Percentiles rank a stretch among this genome's conserved stretches.
phyloP scores from a whole-genome alignment of 768 basidiomycete genomes.

The Pleurotus eryngii region DNA sequence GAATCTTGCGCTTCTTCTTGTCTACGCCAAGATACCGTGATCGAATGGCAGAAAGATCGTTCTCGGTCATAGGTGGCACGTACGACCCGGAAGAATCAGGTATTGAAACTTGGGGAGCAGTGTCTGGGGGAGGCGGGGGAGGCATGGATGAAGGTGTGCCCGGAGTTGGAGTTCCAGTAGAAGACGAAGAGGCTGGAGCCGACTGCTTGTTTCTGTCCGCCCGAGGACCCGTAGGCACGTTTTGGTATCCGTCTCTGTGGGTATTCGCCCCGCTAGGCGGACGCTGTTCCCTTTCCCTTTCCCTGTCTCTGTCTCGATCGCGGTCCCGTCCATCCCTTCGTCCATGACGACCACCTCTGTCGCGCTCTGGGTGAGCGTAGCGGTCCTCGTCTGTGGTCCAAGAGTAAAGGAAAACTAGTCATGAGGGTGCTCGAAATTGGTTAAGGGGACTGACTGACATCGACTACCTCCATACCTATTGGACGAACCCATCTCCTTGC shows the following conservation, averaged over 20 bases:
- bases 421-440: conserved; percentile 6
- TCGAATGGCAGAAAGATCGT: conserved; percentile 78
- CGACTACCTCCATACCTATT: conserved; percentile 36
- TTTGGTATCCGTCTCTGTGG: conserved; percentile 50
- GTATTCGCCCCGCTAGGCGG: conserved; percentile 24
- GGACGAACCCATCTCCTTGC: conserved; percentile 43
- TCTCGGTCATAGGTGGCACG: conserved; percentile 71
- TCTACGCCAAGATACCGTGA: conserved; percentile 94
- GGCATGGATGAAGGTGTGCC: conserved; percentile 41
- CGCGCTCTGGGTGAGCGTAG: conserved; percentile 48
- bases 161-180: conserved; percentile 15
- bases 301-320: neutral
- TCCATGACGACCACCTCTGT: conserved; percentile 36
- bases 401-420: conserved; percentile 12
- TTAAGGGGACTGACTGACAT: conserved; percentile 29
- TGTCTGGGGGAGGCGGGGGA: conserved; percentile 37
- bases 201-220: conserved; percentile 58
- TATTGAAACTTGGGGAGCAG: conserved; percentile 11
- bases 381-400: conserved; percentile 48
- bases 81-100: conserved; percentile 35
- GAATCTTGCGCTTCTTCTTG: conserved; percentile 91
- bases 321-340: conserved; percentile 43
- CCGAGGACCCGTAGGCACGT: conserved; percentile 82
- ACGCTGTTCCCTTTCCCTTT: conserved; percentile 26
- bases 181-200: conserved; percentile 23